phyloP scores from a whole-genome alignment of 208 protist genomes.

The Trypanosoma lewisi region DNA sequence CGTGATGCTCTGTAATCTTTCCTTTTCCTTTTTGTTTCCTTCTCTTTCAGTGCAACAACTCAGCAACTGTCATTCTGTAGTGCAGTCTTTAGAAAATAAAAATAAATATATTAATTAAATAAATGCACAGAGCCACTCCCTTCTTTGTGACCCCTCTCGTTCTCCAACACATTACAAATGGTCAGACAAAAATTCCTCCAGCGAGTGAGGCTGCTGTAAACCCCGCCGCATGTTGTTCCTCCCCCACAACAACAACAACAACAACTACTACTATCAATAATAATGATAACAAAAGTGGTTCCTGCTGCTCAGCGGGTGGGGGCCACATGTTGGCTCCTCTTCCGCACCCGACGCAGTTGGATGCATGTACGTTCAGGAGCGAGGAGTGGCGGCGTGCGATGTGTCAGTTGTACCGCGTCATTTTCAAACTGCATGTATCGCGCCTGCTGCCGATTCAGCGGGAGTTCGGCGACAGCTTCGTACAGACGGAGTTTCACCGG shows the following conservation, averaged over 20 bases:
- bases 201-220: too few relatives aligned
- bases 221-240: too few relatives aligned
- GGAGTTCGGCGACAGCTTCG: constrained; percentile 85
- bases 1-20: not conserved
- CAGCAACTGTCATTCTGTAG: too few relatives aligned
- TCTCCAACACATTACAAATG: too few relatives aligned
- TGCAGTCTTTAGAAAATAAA: too few relatives aligned
- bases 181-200: too few relatives aligned
- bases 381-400: constrained; percentile 61
- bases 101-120: too few relatives aligned
- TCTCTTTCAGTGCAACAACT: not conserved
- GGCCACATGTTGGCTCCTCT: constrained; percentile 34
- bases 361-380: constrained; percentile 35
- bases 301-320: not conserved
- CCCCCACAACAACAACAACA: too few relatives aligned
- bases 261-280: too few relatives aligned
- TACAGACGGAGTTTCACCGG: constrained; percentile 70
- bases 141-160: not conserved
- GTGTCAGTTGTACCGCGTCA: constrained; percentile 70
- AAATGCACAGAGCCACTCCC: not conserved
- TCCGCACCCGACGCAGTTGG: constrained; percentile 58
- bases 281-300: not conserved
- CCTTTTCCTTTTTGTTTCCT: not conserved
- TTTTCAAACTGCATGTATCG: constrained; percentile 80
- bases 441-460: constrained; percentile 70